Conservation (phyloP, 139 green algal species). For the Chlamydomonas eustigma region DNA sequence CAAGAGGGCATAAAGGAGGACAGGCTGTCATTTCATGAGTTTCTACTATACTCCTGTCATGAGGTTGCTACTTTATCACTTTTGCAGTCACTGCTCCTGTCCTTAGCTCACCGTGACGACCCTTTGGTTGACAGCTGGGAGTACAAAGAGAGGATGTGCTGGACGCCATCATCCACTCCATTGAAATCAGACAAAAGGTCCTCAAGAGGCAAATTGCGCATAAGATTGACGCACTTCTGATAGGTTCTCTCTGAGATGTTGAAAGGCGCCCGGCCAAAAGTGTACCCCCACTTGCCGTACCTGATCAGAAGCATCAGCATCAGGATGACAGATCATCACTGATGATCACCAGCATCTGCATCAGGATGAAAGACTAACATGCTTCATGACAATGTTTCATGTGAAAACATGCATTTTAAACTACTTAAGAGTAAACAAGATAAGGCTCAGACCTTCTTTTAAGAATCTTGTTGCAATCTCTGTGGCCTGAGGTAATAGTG, state of each 20-base stretch:
- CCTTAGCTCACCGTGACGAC: slow-evolving; percentile 1
- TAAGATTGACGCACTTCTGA: slow-evolving; percentile 7
- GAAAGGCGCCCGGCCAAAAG: slow-evolving; percentile 83
- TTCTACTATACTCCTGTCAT: neutral
- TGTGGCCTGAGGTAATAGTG: too few species aligned
- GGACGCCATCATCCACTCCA: slow-evolving; percentile 5
- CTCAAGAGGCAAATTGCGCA: slow-evolving; percentile 1
- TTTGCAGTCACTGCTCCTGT: neutral
- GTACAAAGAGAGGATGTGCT: slow-evolving; percentile 6
- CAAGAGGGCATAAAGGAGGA: neutral
- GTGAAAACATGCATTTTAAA: too few species aligned
- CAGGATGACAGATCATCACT: too few species aligned
- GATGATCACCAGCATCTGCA: too few species aligned
- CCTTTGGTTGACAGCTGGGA: neutral
- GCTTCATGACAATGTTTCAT: too few species aligned
- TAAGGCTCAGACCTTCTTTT: too few species aligned
- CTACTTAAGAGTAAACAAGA: too few species aligned
- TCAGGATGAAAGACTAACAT: too few species aligned
- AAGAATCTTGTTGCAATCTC: too few species aligned
- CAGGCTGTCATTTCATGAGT: neutral
- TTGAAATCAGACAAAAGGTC: neutral
- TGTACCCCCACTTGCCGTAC: slow-evolving; percentile 92
- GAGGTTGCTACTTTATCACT: neutral
- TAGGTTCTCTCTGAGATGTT: slow-evolving; percentile 68
- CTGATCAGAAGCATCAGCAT: too few species aligned